A percentile compares a stretch with the other conserved stretches of the same genome.
These are phyloP conservation scores for Coemansia sp. DNA, from an alignment of 192 early-diverging fungal genomes.

Conservation along the genomic window DNA sequence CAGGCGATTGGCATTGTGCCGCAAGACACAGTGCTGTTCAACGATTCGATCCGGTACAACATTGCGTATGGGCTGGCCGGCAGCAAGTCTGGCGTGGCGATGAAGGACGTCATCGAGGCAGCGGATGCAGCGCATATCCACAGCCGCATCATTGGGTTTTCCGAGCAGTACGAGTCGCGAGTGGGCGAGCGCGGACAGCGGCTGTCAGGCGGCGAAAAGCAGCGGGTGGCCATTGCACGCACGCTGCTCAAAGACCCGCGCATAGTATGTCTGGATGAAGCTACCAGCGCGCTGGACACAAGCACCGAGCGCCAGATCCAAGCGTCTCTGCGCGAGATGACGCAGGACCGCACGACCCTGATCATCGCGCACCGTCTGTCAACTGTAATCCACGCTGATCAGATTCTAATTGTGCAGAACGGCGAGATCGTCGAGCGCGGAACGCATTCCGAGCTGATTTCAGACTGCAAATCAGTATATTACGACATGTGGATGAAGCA, in stretches of 20 bases:
- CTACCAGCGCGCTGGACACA: conserved; percentile 83
- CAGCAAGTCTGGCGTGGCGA: conserved; percentile 54
- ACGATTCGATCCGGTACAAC: conserved; percentile 93
- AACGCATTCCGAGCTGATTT: conserved; percentile 75
- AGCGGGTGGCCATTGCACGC: conserved; percentile 87
- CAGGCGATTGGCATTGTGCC: conserved; percentile 90
- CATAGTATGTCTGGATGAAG: conserved; percentile 90
- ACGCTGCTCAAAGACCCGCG: conserved; percentile 90
- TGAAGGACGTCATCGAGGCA: conserved; percentile 69
- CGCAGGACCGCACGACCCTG: conserved; percentile 79
- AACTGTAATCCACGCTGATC: conserved; percentile 82
- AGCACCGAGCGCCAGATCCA: conserved; percentile 91
- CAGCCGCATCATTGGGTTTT: conserved; percentile 70
- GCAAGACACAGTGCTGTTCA: conserved; percentile 94
- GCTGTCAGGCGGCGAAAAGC: conserved; percentile 91
- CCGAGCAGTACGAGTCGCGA: conserved; percentile 77
- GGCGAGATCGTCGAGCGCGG: conserved; percentile 81
- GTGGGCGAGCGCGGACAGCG: conserved; percentile 91
- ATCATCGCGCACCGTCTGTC: conserved; percentile 83
- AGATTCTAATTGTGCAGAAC: conserved; percentile 83
- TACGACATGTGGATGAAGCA: conserved; percentile 93
- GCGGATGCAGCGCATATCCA: conserved; percentile 76
- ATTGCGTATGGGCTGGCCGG: conserved; percentile 78
- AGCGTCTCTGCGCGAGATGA: conserved; percentile 72
- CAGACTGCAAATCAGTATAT: conserved; percentile 60